Evolutionary conservation across 2,329 filamentous ascomycete species (phyloP).

Genomic region (Ceratocystis cubensis): DNA sequence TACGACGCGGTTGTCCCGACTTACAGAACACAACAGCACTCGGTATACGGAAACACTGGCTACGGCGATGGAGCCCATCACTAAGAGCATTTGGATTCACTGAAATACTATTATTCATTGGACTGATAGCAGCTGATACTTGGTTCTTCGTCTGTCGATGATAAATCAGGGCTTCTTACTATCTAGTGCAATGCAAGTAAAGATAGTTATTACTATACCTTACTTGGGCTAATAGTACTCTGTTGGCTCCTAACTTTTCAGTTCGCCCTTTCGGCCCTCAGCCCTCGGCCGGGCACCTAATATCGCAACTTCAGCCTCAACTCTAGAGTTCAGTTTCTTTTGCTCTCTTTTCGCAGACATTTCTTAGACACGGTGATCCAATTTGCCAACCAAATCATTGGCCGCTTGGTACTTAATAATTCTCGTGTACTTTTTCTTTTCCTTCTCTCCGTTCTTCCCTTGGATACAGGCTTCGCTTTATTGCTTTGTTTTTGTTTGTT

Average conservation of each 20-base stretch:
- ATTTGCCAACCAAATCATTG: neutral
- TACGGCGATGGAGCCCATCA: conserved; percentile 34
- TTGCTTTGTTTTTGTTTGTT: neutral
- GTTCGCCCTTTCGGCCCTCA: too few species aligned
- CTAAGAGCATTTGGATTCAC: neutral
- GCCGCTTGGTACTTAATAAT: neutral
- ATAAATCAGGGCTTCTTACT: neutral
- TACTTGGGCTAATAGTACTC: too few species aligned
- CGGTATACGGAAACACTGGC: conserved; percentile 34
- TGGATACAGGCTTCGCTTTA: conserved; percentile 3
- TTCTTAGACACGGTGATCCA: neutral
- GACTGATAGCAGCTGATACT: neutral
- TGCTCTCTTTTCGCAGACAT: neutral
- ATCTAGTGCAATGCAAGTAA: neutral
- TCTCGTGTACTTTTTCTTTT: conserved; percentile 6
- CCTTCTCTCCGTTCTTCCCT: conserved; percentile 7
- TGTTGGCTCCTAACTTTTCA: too few species aligned
- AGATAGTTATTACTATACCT: neutral
- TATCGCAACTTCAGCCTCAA: neutral
- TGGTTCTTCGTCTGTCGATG: neutral
- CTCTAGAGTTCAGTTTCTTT: neutral
- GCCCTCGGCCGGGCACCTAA: neutral
- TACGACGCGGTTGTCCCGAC: conserved; percentile 31
- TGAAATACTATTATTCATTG: neutral
- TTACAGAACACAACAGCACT: conserved; percentile 27